These are phyloP conservation scores for Crithidia fasciculata DNA, from an alignment of 208 protist genomes.

Conservation along the genomic window DNA sequence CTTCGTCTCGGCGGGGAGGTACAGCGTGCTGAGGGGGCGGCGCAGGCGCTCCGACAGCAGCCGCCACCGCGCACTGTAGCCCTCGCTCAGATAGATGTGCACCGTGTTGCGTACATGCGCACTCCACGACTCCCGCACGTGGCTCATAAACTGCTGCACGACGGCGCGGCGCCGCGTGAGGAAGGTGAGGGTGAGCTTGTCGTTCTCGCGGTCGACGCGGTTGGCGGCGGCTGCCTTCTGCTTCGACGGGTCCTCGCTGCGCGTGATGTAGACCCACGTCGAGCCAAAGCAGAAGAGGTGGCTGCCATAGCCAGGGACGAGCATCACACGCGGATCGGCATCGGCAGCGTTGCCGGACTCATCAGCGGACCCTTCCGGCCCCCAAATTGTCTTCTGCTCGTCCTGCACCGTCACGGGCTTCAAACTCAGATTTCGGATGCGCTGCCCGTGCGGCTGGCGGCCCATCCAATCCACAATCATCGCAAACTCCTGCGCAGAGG, in stretches of 20 bases:
- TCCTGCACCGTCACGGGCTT: slow-evolving; percentile 70
- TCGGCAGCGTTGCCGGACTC: slow-evolving; percentile 3
- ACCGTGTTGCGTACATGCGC: slow-evolving; percentile 59
- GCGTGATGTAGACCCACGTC: slow-evolving; percentile 75
- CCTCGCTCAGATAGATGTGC: slow-evolving; percentile 67
- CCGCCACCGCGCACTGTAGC: slow-evolving; percentile 67
- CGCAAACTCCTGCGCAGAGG: slow-evolving; percentile 83
- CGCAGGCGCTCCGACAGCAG: slow-evolving; percentile 65
- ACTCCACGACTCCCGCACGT: slow-evolving; percentile 62
- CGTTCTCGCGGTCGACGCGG: slow-evolving; percentile 73
- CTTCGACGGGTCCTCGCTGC: slow-evolving; percentile 74
- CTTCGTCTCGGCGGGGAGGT: slow-evolving; percentile 55
- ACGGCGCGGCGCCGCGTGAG: slow-evolving; percentile 64
- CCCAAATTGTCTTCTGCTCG: slow-evolving; percentile 41
- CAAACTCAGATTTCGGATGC: slow-evolving; percentile 71
- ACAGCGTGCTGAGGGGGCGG: slow-evolving; percentile 78
- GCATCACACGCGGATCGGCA: slow-evolving; percentile 25
- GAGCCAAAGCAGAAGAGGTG: slow-evolving; percentile 69
- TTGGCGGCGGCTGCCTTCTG: slow-evolving; percentile 40
- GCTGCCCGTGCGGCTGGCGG: slow-evolving; percentile 62
- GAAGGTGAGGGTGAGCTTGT: slow-evolving; percentile 75
- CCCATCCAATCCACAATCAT: slow-evolving; percentile 93
- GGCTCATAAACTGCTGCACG: slow-evolving; percentile 60
- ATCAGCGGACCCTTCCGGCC: slow-evolving; percentile 12
- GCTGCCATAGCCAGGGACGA: slow-evolving; percentile 87